Conservation (phyloP, 2,329 filamentous ascomycete species). For the Epichloe elymi region DNA sequence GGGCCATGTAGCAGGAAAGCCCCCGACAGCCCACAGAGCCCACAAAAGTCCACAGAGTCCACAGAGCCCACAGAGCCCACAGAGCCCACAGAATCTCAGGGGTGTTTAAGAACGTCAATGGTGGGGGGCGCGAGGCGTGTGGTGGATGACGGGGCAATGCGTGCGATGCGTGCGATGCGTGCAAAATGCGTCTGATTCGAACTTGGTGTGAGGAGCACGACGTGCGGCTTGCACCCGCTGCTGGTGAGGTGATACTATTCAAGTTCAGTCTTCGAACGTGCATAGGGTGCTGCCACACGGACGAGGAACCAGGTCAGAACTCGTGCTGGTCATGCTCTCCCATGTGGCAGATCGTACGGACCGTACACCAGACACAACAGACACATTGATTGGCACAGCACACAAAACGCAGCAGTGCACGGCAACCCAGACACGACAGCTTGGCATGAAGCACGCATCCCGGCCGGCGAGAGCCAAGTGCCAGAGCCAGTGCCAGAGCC, state of each 20-base stretch:
- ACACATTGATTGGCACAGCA: no score
- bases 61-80: neutral
- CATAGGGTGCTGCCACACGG: neutral
- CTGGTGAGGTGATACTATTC: neutral
- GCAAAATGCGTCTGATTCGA: neutral
- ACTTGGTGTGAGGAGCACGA: conserved; percentile 1
- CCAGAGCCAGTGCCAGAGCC: neutral
- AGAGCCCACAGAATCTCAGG: neutral
- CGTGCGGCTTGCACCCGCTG: conserved; percentile 6
- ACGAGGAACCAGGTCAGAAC: neutral
- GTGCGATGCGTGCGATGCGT: neutral
- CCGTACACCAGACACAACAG: no score
- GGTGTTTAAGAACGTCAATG: neutral
- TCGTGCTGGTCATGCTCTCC: neutral
- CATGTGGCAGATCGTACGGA: neutral
- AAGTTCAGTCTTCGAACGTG: neutral
- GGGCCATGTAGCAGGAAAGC: neutral
- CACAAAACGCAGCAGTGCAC: no score
- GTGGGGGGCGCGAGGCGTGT: neutral
- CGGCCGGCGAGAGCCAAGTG: neutral
- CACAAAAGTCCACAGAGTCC: neutral
- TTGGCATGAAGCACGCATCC: neutral
- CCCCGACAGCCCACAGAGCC: neutral
- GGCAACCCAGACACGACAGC: neutral
- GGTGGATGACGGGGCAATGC: neutral